Conservation (phyloP, 192 early-diverging fungal genomes). For the Entomortierella lignicola region DNA sequence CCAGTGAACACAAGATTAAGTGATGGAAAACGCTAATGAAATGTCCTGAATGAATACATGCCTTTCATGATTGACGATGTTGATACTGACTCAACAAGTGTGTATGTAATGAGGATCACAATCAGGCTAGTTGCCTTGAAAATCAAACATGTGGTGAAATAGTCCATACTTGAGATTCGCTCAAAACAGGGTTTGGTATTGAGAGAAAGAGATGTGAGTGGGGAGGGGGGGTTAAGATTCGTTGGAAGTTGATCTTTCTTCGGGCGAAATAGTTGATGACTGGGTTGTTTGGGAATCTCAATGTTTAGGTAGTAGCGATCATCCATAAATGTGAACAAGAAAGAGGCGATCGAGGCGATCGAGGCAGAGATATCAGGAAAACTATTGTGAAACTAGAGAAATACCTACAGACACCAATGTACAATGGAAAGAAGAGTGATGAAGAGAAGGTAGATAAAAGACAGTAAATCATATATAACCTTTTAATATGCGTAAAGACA, state of each 20-base stretch:
- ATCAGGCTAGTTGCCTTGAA: neutral
- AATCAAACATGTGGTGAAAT: neutral
- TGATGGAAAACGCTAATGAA: neutral
- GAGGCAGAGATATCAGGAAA: neutral
- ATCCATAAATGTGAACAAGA: neutral
- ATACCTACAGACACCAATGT: neutral
- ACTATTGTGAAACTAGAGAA: too few relatives aligned
- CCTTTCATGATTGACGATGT: neutral
- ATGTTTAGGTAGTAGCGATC: neutral
- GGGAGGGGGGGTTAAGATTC: neutral
- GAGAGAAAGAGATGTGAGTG: neutral
- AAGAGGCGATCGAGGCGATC: neutral
- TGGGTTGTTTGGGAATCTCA: constrained; percentile 4
- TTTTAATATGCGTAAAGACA: neutral
- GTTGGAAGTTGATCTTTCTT: neutral
- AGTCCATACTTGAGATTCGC: neutral
- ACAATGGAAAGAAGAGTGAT: neutral
- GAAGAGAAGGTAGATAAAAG: neutral
- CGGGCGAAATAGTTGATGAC: neutral
- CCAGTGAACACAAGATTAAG: neutral
- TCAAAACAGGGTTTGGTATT: neutral
- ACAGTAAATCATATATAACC: neutral
- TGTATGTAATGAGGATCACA: neutral
- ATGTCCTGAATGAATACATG: neutral
- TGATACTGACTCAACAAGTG: neutral